A percentile compares a stretch with the other conserved stretches of the same genome.
phyloP scores from a whole-genome alignment of 495 filamentous ascomycete species.

The Hypoxylon perforatum region DNA sequence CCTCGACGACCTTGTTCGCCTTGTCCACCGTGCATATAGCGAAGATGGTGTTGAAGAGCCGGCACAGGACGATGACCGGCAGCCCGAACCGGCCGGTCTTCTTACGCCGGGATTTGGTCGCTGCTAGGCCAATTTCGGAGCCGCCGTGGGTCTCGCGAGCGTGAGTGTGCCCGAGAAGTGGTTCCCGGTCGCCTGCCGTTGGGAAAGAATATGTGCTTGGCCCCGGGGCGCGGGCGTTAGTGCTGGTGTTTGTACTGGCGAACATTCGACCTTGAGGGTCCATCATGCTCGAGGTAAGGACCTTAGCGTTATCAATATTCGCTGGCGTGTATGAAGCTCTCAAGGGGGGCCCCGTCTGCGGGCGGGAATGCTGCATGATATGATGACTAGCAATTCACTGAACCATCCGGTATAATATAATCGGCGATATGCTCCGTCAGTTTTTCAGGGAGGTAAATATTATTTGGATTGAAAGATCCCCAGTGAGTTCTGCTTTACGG shows the following conservation, averaged over 20 bases:
- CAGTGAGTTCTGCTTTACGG: not conserved
- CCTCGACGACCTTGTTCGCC: slow-evolving; percentile 8
- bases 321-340: not conserved
- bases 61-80: slow-evolving; percentile 12
- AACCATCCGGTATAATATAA: not conserved
- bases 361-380: slow-evolving; percentile 8
- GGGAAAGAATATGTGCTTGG: too few relatives aligned
- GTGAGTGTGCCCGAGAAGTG: slow-evolving; percentile 11
- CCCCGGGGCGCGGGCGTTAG: too few relatives aligned
- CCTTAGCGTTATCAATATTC: slow-evolving; percentile 11
- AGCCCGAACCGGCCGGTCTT: slow-evolving; percentile 4
- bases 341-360: not conserved
- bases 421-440: not conserved
- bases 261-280: not conserved
- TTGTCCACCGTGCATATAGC: slow-evolving; percentile 4
- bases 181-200: slow-evolving; percentile 11
- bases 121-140: not conserved
- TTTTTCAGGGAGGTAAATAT: not conserved
- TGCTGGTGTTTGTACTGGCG: too few relatives aligned
- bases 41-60: slow-evolving; percentile 21
- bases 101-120: not conserved
- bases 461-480: not conserved
- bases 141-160: not conserved
- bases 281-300: slow-evolving; percentile 8
- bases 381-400: not conserved